Conservation (phyloP, 2,329 filamentous ascomycete genomes). For the Taxawa tesnikishii region DNA sequence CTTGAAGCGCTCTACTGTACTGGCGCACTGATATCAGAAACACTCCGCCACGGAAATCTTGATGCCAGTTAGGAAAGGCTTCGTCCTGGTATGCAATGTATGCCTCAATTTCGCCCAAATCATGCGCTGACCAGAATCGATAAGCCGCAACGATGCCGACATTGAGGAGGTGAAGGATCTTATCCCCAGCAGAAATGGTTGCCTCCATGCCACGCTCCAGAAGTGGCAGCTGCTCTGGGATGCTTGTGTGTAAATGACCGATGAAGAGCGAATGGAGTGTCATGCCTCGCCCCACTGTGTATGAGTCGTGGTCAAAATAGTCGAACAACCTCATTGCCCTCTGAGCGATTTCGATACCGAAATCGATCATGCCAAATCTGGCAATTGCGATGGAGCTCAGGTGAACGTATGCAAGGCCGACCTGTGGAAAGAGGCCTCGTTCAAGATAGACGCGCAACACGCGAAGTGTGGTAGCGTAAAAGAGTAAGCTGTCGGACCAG, state of each 20-base stretch:
- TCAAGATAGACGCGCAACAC: conserved; percentile 55
- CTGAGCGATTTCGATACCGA: conserved; percentile 52
- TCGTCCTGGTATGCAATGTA: conserved; percentile 62
- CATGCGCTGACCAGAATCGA: conserved; percentile 58
- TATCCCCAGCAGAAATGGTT: conserved; percentile 54
- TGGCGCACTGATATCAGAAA: conserved; percentile 56
- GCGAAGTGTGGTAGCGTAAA: conserved; percentile 57
- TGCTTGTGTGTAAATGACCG: conserved; percentile 55
- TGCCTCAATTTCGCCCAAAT: conserved; percentile 55
- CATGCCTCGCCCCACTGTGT: conserved; percentile 54
- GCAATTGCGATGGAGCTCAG: conserved; percentile 54
- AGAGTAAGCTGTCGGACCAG: conserved; percentile 61
- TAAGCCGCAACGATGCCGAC: conserved; percentile 55
- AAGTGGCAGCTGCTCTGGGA: conserved; percentile 44
- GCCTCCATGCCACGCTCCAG: conserved; percentile 57
- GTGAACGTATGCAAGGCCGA: conserved; percentile 55
- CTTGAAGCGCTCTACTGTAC: conserved; percentile 56
- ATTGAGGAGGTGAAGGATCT: conserved; percentile 58
- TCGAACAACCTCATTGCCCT: conserved; percentile 54
- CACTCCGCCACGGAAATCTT: conserved; percentile 59
- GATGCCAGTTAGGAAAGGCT: conserved; percentile 60
- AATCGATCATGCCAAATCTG: conserved; percentile 58
- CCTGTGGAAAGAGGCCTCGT: conserved; percentile 55
- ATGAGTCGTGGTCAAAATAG: conserved; percentile 47
- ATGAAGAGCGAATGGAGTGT: conserved; percentile 59